Percentiles rank a stretch among this genome's conserved stretches.
phyloP scores from a whole-genome alignment of 768 basidiomycete genomes.

The Phaeotremella fagi region DNA sequence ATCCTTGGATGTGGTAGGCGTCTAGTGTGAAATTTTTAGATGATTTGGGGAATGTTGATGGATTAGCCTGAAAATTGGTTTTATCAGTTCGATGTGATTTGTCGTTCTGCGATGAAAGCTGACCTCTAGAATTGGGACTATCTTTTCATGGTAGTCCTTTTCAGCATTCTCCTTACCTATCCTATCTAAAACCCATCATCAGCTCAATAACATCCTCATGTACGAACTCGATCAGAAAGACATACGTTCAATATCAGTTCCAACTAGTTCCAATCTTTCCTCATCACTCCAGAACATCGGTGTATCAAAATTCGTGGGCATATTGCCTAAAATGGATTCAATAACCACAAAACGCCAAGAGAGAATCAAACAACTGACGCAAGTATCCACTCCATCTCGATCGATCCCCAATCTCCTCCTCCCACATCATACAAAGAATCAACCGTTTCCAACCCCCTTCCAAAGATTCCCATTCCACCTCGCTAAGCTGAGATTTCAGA shows the following conservation, averaged over 20 bases:
- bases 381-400: constrained; percentile 73
- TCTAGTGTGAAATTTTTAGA: constrained; percentile 61
- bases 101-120: constrained; percentile 14
- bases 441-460: constrained; percentile 76
- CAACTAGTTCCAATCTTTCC: constrained; percentile 69
- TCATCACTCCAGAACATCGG: constrained; percentile 88
- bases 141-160: constrained; percentile 60
- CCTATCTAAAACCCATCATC: constrained; percentile 57
- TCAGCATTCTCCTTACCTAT: constrained; percentile 81
- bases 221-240: background rate
- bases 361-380: constrained; percentile 51
- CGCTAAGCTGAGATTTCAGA: constrained; percentile 60
- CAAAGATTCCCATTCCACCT: constrained; percentile 63
- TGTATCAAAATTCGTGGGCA: constrained; percentile 73
- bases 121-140: constrained; percentile 70
- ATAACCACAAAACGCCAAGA: background rate
- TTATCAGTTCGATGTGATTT: constrained; percentile 2
- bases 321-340: constrained; percentile 52
- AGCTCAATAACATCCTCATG: background rate
- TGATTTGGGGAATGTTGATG: constrained; percentile 55
- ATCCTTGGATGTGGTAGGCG: constrained; percentile 82
- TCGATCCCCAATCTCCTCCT: constrained; percentile 59
- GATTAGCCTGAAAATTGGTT: constrained; percentile 21
- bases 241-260: constrained; percentile 79
- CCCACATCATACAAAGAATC: constrained; percentile 96